Base-by-base conservation (phyloP, 768 basidiomycete genomes). In the Pseudohyphozyma bogoriensis region DNA sequence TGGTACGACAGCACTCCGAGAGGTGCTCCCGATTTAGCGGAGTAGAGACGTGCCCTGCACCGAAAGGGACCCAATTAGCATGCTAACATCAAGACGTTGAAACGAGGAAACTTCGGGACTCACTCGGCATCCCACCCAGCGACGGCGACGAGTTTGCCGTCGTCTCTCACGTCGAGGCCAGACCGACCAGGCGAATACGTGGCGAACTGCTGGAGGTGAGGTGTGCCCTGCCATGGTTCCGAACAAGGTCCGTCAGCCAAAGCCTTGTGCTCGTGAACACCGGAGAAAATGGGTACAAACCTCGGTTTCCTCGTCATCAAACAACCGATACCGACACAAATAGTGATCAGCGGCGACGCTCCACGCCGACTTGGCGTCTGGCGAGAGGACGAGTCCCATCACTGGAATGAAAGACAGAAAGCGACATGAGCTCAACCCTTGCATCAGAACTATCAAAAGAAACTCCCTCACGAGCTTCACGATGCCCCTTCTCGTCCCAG, bases 61-160 rank as follows among this genome's bases (percentile, higher is more conserved):
- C 33, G 28, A 20, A 39, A 4, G 56, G 45, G n/a, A 49, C 57
- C 28, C 24, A 52, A 29, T 22, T 26, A 49, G 20, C 3, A 6
- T 24, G 18, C 37, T 24, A 1, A 35, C 24, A 5, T 12, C 55
- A 22, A 22, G n/a, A n/a, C n/a, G n/a, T n/a, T n/a, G n/a, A n/a
- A n/a, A n/a, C n/a, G n/a, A 12, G 39, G 46, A 46, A 28, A n/a
- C 18, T n/a, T 4, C 13, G 26, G 47, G 28, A 75, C 86, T 68
- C 65, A 91, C 92, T 79, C 82, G 37, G 93, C 91, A 63, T 97
- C 91, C 93, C 93, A 96, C 0, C 91, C 89, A 3, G 86, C 92
- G 3, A 91, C 77, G 0, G 90, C 91, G 67, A 90, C 85, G 0
- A 96, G 81, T 26, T 80, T 79, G 0, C 84, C 88, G 65, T 87